A percentile compares a stretch with the other conserved stretches of the same genome.
Conservation (phyloP, 1,284 basidiomycete species). For the Tilletia caries region DNA sequence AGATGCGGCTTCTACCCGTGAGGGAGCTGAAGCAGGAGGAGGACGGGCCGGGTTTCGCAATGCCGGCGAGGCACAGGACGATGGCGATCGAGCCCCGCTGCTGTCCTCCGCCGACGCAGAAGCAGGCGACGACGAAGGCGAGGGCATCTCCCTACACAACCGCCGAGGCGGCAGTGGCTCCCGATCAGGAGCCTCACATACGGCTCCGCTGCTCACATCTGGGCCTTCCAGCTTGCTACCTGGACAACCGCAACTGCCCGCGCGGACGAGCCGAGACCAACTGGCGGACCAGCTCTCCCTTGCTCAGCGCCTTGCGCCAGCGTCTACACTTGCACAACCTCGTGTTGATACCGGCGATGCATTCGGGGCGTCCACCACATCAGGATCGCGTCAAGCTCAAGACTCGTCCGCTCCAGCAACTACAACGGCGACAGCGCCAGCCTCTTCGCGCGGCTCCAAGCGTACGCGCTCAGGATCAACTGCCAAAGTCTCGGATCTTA, state of each 20-base stretch:
- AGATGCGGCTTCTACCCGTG: too few relatives aligned
- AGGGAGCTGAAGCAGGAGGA: too few relatives aligned
- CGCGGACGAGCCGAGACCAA: conserved; percentile 33
- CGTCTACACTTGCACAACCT: neutral
- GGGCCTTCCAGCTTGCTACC: conserved; percentile 22
- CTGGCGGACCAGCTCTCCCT: conserved; percentile 27
- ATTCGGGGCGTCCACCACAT: too few relatives aligned
- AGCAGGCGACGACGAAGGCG: conserved; percentile 17
- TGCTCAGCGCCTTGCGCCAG: conserved; percentile 3
- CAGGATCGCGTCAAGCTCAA: too few relatives aligned
- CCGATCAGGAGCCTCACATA: neutral
- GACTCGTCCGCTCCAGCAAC: too few relatives aligned
- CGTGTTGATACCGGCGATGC: too few relatives aligned
- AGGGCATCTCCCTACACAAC: conserved; percentile 14
- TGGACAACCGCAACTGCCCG: conserved; percentile 32
- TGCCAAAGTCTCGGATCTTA: conserved; percentile 14
- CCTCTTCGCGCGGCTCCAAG: too few relatives aligned
- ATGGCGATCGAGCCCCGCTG: neutral
- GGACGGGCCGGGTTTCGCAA: too few relatives aligned
- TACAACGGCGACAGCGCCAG: too few relatives aligned
- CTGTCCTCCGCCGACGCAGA: conserved; percentile 14
- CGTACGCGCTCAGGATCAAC: neutral
- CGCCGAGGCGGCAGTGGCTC: neutral
- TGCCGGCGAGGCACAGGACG: neutral
- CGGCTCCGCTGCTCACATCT: conserved; percentile 27